Conservation (phyloP, 2,329 filamentous ascomycete species). For the Akanthomyces uredinophilus region DNA sequence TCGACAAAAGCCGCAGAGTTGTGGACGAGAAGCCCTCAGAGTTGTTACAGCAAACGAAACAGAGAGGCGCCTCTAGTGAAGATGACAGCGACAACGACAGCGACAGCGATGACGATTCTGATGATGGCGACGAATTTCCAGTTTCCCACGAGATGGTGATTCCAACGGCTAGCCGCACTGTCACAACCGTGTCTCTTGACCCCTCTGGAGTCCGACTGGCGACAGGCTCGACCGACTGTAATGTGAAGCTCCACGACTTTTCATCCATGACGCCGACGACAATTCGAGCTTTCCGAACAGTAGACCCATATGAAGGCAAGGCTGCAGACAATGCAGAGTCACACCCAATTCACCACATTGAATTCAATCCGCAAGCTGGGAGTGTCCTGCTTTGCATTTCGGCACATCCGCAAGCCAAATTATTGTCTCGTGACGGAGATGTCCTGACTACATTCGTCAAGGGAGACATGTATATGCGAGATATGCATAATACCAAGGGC, state of each 20-base stretch:
- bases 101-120: slow-evolving; percentile 51
- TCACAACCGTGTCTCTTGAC: slow-evolving; percentile 81
- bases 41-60: slow-evolving; percentile 18
- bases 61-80: slow-evolving; percentile 40
- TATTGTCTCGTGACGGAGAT: slow-evolving; percentile 85
- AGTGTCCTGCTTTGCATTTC: slow-evolving; percentile 80
- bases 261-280: slow-evolving; percentile 93
- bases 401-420: slow-evolving; percentile 83
- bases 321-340: slow-evolving; percentile 66
- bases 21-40: slow-evolving; percentile 19
- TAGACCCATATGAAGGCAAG: slow-evolving; percentile 81
- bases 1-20: slow-evolving; percentile 68
- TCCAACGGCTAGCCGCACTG: slow-evolving; percentile 84
- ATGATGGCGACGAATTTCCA: slow-evolving; percentile 83
- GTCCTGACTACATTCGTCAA: slow-evolving; percentile 85
- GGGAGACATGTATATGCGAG: slow-evolving; percentile 95
- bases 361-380: slow-evolving; percentile 80
- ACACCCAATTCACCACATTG: slow-evolving; percentile 79
- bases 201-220: slow-evolving; percentile 78
- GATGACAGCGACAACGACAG: slow-evolving; percentile 36
- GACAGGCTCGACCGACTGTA: slow-evolving; percentile 88
- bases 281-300: slow-evolving; percentile 83
- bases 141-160: slow-evolving; percentile 89
- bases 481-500: slow-evolving; percentile 97
- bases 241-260: slow-evolving; percentile 90